Conservation (phyloP, 2,329 filamentous ascomycete species). For the Cladosporium sp. region DNA sequence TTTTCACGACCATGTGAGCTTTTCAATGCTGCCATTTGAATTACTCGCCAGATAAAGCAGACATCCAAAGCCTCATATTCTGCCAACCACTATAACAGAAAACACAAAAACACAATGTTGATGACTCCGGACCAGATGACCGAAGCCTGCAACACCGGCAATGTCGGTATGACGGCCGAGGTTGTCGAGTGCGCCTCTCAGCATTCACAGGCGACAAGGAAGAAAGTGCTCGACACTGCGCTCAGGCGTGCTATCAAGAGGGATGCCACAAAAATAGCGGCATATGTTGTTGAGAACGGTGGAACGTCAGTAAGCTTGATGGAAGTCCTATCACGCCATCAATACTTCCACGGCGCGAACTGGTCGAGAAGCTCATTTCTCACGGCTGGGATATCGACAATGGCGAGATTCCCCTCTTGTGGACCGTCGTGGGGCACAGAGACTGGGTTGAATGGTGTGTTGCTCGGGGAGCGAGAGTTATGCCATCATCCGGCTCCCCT, state of each 20-base stretch:
- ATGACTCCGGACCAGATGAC: too few relatives aligned
- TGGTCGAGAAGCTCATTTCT: not conserved
- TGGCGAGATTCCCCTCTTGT: not conserved
- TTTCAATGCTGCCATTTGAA: too few relatives aligned
- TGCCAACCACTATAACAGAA: too few relatives aligned
- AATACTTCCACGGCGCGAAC: not conserved
- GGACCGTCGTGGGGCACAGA: not conserved
- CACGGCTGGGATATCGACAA: not conserved
- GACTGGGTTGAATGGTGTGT: not conserved
- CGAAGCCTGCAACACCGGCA: too few relatives aligned
- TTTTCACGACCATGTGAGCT: too few relatives aligned
- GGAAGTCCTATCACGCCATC: not conserved
- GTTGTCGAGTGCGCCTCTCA: not conserved
- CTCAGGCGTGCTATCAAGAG: not conserved
- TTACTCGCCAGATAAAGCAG: too few relatives aligned
- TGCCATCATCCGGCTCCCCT: not conserved
- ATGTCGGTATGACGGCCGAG: not conserved
- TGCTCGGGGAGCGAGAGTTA: not conserved
- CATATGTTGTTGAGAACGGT: not conserved
- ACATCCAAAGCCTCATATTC: too few relatives aligned
- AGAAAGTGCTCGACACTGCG: not conserved
- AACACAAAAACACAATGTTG: too few relatives aligned
- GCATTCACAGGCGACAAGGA: not conserved
- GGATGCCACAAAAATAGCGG: not conserved
- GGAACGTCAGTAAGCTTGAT: not conserved